phyloP scores from a whole-genome alignment of 1,284 basidiomycete species.

The Mrakiaceae sp. region DNA sequence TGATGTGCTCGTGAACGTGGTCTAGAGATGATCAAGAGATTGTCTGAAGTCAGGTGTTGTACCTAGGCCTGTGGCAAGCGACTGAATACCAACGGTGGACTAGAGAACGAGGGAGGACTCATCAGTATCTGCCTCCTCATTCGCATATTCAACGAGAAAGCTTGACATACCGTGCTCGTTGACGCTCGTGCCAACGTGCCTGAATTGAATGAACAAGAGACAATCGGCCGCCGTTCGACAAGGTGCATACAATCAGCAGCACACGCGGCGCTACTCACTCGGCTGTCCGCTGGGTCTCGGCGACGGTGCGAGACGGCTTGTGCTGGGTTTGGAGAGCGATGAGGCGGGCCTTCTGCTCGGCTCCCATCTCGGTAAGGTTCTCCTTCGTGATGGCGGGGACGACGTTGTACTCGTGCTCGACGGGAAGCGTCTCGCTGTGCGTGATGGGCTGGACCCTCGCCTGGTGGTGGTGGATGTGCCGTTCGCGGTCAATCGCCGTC shows the following conservation, averaged over 20 bases:
- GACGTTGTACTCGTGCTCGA: conserved; percentile 28
- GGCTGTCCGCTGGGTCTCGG: conserved; percentile 23
- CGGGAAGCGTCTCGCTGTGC: conserved; percentile 26
- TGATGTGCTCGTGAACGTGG: conserved; percentile 25
- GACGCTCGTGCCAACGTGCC: conserved; percentile 23
- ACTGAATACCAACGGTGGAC: too few relatives aligned
- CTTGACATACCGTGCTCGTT: conserved; percentile 22
- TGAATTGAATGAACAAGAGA: too few relatives aligned
- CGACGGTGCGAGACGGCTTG: conserved; percentile 14
- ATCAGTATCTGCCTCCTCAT: too few relatives aligned
- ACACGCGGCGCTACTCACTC: conserved; percentile 5
- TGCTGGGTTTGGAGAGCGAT: conserved; percentile 28
- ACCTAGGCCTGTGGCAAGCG: too few relatives aligned
- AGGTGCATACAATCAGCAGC: too few relatives aligned
- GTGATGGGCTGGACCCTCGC: conserved; percentile 34
- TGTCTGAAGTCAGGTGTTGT: too few relatives aligned
- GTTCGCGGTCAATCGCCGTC: conserved; percentile 31
- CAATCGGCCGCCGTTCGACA: too few relatives aligned
- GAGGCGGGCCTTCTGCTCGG: conserved; percentile 32
- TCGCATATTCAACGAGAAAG: too few relatives aligned
- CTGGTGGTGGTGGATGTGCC: conserved; percentile 28
- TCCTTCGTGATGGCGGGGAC: conserved; percentile 27
- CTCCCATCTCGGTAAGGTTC: conserved; percentile 32
- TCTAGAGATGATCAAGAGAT: too few relatives aligned
- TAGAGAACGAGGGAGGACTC: too few relatives aligned